Evolutionary conservation across 306 rosid genomes (phyloP).

Genomic region (Cajanus cajan): DNA sequence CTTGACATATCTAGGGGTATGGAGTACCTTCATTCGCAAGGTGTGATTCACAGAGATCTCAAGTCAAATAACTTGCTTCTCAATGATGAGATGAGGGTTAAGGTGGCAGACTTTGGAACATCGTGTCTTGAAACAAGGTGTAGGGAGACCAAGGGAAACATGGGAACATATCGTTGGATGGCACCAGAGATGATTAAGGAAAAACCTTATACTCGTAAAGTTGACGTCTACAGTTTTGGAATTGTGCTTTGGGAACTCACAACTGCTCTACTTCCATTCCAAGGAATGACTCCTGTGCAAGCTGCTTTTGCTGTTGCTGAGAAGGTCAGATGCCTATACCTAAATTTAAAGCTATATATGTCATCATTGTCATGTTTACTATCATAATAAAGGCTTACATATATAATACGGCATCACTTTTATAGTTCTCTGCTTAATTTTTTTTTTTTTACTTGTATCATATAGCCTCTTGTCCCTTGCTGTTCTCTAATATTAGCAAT

Average conservation of each 20-base stretch:
- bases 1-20: slow-evolving; percentile 96
- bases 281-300: slow-evolving; percentile 99
- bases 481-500: not conserved
- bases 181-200: slow-evolving; percentile 98
- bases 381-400: not conserved
- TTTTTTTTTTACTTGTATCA: not conserved
- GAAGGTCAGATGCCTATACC: slow-evolving; percentile 56
- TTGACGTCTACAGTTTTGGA: slow-evolving; percentile 94
- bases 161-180: slow-evolving; percentile 99
- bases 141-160: slow-evolving; percentile 90
- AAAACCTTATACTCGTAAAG: slow-evolving; percentile 79
- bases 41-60: slow-evolving; percentile 93
- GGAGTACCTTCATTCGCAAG: slow-evolving; percentile 98
- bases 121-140: slow-evolving; percentile 93
- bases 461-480: not conserved
- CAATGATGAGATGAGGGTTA: slow-evolving; percentile 96
- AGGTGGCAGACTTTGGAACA: slow-evolving; percentile 96
- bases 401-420: not conserved
- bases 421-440: not conserved
- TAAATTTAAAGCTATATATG: not conserved
- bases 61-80: slow-evolving; percentile 93
- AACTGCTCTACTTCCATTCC: slow-evolving; percentile 88
- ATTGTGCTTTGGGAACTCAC: slow-evolving; percentile 98
- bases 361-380: not conserved
- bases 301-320: slow-evolving; percentile 99